Evolutionary conservation across 2,329 filamentous ascomycete genomes (phyloP), one percentile per base, ranked within the genome.

Genomic region (Dothiorella sarmentorum): DNA sequence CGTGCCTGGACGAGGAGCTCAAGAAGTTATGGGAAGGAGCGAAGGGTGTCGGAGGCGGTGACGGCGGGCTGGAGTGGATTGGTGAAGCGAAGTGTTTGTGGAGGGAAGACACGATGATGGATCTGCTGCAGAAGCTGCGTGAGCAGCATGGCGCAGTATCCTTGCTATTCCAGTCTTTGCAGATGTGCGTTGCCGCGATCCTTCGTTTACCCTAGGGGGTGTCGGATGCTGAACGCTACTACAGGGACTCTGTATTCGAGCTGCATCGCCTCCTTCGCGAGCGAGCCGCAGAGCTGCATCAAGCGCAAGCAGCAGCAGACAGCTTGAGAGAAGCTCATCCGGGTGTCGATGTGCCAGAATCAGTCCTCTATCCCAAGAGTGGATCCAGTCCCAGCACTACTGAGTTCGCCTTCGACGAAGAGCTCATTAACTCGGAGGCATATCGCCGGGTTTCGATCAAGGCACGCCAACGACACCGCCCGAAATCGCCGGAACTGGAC

Each of bases 331-430:
- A 52, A 20, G 22, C 35, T 13, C 43, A 61, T 24, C 60, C 60
- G 9, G 35, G 49, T 13, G 38, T 61, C 20, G 24, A 33, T 13
- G 31, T 60, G 13, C 40, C 58, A 2, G 52, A 52, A n/a, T 55
- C 42, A 3, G 9, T 51, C 17, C 38, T 57, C 15, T 31, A 49
- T 7, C 17, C 31, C 10, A 57, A 61, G 22, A 42, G 22, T 11
- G 45, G 51, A 11, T 61, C 60, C 5, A 53, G 35, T 2, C 49
- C 58, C 40, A 53, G 52, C 22, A 40, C 31, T 13, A 60, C 57
- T 10, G 60, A 61, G 22, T 61, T 61, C 33, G 44, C 55, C 7
- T 61, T 61, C 24, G 57, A 61, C 43, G 60, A 61, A n/a, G 27
- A 51, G n/a, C 17, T 61, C 7, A 44, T 60, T 26, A 60, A 60